Conservation (phyloP, 352 stramenopile species). For the Phytophthora hibernalis region DNA sequence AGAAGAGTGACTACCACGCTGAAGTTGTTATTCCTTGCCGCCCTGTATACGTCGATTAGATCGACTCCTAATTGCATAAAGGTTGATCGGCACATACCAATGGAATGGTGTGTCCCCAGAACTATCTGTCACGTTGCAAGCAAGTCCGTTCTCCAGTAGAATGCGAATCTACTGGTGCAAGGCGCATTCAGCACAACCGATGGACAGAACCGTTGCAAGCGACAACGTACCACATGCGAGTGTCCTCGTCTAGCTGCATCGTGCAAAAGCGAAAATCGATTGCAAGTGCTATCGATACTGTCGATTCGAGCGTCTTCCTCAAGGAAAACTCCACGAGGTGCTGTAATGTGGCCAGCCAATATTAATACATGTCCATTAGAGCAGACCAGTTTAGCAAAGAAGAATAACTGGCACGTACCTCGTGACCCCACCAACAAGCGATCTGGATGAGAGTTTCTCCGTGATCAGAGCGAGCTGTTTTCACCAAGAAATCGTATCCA, state of each 20-base stretch:
- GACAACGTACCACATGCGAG: slow-evolving; percentile 47
- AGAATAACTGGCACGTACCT: slow-evolving; percentile 29
- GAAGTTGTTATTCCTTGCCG: slow-evolving; percentile 63
- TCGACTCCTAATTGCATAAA: not conserved
- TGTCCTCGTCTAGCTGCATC: slow-evolving; percentile 67
- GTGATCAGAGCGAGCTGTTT: slow-evolving; percentile 52
- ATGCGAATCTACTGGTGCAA: slow-evolving; percentile 49
- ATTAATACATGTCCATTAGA: not conserved
- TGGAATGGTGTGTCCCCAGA: slow-evolving; percentile 70
- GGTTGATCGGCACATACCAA: slow-evolving; percentile 46
- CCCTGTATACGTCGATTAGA: slow-evolving; percentile 38
- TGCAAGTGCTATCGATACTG: slow-evolving; percentile 59
- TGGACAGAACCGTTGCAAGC: not conserved
- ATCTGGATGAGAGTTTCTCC: slow-evolving; percentile 74
- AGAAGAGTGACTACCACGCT: slow-evolving; percentile 63
- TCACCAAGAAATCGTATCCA: slow-evolving; percentile 64
- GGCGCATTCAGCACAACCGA: not conserved
- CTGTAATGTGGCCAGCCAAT: slow-evolving; percentile 16
- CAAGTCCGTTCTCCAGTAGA: slow-evolving; percentile 53
- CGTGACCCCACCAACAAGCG: slow-evolving; percentile 75
- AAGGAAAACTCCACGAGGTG: slow-evolving; percentile 65
- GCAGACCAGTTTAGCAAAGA: not conserved
- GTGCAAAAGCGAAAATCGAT: slow-evolving; percentile 72
- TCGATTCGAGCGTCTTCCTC: slow-evolving; percentile 65
- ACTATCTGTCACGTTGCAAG: slow-evolving; percentile 50